Evolutionary conservation across 139 green algal genomes (phyloP), one percentile per base, ranked within the genome.

Genomic region (Astrephomene gubernaculifera): DNA sequence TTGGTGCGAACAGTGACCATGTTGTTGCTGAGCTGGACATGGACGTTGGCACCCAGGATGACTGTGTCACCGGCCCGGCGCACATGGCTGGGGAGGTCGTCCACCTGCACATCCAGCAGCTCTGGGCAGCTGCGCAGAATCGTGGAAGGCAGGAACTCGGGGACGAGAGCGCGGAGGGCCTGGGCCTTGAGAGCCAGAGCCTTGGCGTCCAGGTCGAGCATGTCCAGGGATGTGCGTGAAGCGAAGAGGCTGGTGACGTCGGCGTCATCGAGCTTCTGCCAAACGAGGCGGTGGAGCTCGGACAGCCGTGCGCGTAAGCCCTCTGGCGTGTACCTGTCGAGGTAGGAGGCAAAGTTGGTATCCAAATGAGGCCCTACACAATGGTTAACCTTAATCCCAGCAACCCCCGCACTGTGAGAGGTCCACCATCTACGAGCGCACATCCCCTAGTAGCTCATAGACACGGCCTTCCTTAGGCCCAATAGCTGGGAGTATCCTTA

Each of bases 131-230:
- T 33, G 45, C 79, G 79, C 10, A 85, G 79, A 19, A 85, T 45
- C 1, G 79, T 76, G 8, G 64, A 78, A 24, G 79, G 79, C 24
- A 76, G 64, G 44, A 85, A 85, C 45, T 85, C 64, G 4, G 79
- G 79, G 25, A 85, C 38, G 17, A 85, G 64, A 9, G 35, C 35
- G 25, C 79, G 79, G 22, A 85, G 79, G 2, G 41, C 43, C 31
- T 65, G 63, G 4, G 78, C 78, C 64, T 85, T 85, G 44, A 67
- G 44, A 4, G 79, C 79, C 8, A 85, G 79, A 33, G 79, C 64
- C 33, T 71, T 71, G 31, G 79, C 79, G 44, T 85, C 79, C 33
- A 85, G 64, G 44, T 85, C 79, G 33, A 85, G 45, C 44, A 85
- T 53, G 45, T 85, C 79, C 33, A 85, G 64, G 9, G 79, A 76